Conservation (phyloP, 768 basidiomycete species). For the Mycena rosella region DNA sequence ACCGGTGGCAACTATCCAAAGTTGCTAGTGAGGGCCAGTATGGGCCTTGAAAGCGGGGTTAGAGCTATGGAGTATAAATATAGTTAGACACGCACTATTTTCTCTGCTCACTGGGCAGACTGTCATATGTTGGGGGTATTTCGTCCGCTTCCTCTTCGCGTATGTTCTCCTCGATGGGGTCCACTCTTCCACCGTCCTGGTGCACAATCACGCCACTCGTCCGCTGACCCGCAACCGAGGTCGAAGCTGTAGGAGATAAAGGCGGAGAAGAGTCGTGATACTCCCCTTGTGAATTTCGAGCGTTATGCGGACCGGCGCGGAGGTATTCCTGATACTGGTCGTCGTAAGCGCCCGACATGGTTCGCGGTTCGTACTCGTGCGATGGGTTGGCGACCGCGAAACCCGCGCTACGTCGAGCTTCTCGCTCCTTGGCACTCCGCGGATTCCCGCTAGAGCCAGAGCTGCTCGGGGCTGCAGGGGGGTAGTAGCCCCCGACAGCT, state of each 20-base stretch:
- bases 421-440: slow-evolving; percentile 37
- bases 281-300: neutral
- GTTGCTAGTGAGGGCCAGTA: neutral
- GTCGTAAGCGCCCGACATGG: slow-evolving; percentile 23
- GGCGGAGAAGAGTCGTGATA: slow-evolving; percentile 2
- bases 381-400: slow-evolving; percentile 33
- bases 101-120: slow-evolving; percentile 34
- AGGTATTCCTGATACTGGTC: slow-evolving; percentile 31
- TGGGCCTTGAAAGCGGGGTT: neutral
- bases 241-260: slow-evolving; percentile 21
- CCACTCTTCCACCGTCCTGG: slow-evolving; percentile 32
- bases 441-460: slow-evolving; percentile 33
- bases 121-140: slow-evolving; percentile 43
- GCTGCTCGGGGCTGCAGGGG: slow-evolving; percentile 30
- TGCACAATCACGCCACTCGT: slow-evolving; percentile 37
- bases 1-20: neutral
- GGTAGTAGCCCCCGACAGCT: slow-evolving; percentile 34
- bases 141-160: slow-evolving; percentile 37
- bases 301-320: slow-evolving; percentile 26
- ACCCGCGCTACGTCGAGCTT: slow-evolving; percentile 27
- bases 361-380: slow-evolving; percentile 20
- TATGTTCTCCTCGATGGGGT: slow-evolving; percentile 9
- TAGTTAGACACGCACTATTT: slow-evolving; percentile 24
- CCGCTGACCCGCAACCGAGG: slow-evolving; percentile 27
- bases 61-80: neutral